These are phyloP conservation scores for Penicillium palitans DNA, from an alignment of 2,329 filamentous ascomycete genomes.

Conservation along the genomic window DNA sequence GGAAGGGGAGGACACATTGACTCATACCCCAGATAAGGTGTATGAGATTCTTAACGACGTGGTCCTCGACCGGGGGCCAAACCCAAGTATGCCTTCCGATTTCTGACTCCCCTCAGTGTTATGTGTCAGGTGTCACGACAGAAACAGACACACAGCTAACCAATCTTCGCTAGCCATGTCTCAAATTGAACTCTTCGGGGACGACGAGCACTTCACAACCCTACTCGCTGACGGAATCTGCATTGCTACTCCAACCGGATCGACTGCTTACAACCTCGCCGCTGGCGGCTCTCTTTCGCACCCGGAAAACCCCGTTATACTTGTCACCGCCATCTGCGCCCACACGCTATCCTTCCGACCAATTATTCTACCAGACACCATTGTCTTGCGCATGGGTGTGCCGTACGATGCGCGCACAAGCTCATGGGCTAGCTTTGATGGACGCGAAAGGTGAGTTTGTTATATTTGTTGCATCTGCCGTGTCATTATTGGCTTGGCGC, in stretches of 20 bases:
- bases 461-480: not conserved
- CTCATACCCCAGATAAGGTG: slow-evolving; percentile 79
- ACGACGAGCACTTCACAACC: slow-evolving; percentile 93
- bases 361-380: slow-evolving; percentile 95
- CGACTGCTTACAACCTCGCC: slow-evolving; percentile 92
- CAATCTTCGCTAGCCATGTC: slow-evolving; percentile 68
- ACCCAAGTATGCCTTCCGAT: slow-evolving; percentile 67
- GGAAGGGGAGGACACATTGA: slow-evolving; percentile 78
- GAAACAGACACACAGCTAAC: slow-evolving; percentile 15
- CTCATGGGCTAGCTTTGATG: slow-evolving; percentile 98
- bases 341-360: slow-evolving; percentile 94
- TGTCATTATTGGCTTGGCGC: not conserved
- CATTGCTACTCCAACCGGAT: slow-evolving; percentile 90
- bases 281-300: slow-evolving; percentile 95
- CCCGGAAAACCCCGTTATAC: slow-evolving; percentile 93
- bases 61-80: slow-evolving; percentile 92
- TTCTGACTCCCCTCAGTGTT: not conserved
- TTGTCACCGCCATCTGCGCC: slow-evolving; percentile 90
- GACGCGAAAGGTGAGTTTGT: slow-evolving; percentile 68
- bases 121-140: not conserved
- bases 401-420: slow-evolving; percentile 86
- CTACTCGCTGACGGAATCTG: slow-evolving; percentile 91
- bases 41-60: slow-evolving; percentile 94
- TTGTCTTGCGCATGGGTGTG: slow-evolving; percentile 89
- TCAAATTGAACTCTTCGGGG: slow-evolving; percentile 85